These are phyloP conservation scores for Microdochium nivale DNA, from an alignment of 2,329 filamentous ascomycete species.

Conservation along the genomic window DNA sequence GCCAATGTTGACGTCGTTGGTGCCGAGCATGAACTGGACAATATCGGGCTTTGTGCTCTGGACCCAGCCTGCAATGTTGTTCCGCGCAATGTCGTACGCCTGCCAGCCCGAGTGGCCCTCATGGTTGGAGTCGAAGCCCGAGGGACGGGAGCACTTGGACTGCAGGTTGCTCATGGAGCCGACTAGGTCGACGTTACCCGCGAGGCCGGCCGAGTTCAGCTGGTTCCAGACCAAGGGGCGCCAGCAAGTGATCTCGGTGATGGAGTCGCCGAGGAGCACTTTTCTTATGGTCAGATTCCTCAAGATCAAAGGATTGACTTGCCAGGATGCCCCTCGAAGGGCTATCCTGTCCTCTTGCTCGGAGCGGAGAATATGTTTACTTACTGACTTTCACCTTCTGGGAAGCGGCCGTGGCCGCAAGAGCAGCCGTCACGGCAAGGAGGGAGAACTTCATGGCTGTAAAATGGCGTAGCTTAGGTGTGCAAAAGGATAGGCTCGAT, in stretches of 20 bases:
- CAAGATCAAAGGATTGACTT: neutral
- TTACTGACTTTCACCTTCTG: conserved; percentile 1
- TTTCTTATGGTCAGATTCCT: neutral
- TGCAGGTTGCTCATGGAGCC: conserved; percentile 29
- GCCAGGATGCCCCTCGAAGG: neutral
- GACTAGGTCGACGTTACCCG: conserved; percentile 29
- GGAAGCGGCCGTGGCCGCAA: neutral
- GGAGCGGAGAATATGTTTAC: too few relatives aligned
- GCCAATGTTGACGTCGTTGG: conserved; percentile 29
- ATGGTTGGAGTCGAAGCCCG: conserved; percentile 27
- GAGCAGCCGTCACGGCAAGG: neutral
- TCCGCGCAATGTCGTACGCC: conserved; percentile 32
- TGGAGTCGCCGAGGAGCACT: conserved; percentile 33
- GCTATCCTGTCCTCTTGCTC: too few relatives aligned
- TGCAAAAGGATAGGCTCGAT: neutral
- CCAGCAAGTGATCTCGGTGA: conserved; percentile 38
- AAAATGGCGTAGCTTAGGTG: neutral
- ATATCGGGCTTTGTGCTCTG: conserved; percentile 27
- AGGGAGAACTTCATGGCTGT: neutral
- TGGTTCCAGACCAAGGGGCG: conserved; percentile 30
- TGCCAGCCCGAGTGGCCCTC: conserved; percentile 35
- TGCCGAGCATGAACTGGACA: conserved; percentile 36
- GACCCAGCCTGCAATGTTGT: conserved; percentile 29
- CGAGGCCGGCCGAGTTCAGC: conserved; percentile 22
- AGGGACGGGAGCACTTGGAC: conserved; percentile 22